Evolutionary conservation across 2,329 filamentous ascomycete species (phyloP).

Genomic region (Trichophyton rubrum): DNA sequence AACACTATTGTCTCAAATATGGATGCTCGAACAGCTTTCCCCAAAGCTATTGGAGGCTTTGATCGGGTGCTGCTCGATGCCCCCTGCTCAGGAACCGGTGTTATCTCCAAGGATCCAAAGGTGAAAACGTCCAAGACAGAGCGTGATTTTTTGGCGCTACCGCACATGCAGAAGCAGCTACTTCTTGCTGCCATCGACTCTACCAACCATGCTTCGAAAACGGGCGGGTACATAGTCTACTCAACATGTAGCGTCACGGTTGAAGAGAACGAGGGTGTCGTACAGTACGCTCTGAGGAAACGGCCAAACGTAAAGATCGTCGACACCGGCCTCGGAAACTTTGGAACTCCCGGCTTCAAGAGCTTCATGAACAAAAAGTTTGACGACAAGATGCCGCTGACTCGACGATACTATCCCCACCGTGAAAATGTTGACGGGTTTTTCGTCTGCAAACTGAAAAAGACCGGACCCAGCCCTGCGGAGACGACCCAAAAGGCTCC

Average conservation of each 20-base stretch:
- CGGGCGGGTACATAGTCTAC: conserved; percentile 90
- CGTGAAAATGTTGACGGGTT: conserved; percentile 95
- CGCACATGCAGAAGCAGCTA: conserved; percentile 90
- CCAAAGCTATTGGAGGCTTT: conserved; percentile 87
- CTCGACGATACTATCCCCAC: conserved; percentile 78
- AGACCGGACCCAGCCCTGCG: conserved; percentile 61
- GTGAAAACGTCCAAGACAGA: conserved; percentile 99
- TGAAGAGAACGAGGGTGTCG: conserved; percentile 87
- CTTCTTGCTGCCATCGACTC: conserved; percentile 89
- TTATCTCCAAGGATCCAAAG: conserved; percentile 91
- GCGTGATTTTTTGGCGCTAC: conserved; percentile 82
- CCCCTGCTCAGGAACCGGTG: conserved; percentile 90
- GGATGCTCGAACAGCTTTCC: conserved; percentile 77
- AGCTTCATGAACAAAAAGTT: conserved; percentile 86
- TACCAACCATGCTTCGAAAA: conserved; percentile 80
- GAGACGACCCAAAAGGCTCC: conserved; percentile 14
- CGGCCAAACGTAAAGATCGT: conserved; percentile 90
- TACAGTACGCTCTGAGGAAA: conserved; percentile 83
- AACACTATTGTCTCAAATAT: conserved; percentile 95
- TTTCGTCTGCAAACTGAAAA: conserved; percentile 96
- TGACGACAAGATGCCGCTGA: conserved; percentile 69
- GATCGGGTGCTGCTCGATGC: conserved; percentile 89
- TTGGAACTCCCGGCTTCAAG: conserved; percentile 86
- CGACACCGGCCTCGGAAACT: conserved; percentile 68
- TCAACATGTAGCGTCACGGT: conserved; percentile 92